phyloP scores from a whole-genome alignment of 2,329 filamentous ascomycete species.

The Fusarium buxicola region DNA sequence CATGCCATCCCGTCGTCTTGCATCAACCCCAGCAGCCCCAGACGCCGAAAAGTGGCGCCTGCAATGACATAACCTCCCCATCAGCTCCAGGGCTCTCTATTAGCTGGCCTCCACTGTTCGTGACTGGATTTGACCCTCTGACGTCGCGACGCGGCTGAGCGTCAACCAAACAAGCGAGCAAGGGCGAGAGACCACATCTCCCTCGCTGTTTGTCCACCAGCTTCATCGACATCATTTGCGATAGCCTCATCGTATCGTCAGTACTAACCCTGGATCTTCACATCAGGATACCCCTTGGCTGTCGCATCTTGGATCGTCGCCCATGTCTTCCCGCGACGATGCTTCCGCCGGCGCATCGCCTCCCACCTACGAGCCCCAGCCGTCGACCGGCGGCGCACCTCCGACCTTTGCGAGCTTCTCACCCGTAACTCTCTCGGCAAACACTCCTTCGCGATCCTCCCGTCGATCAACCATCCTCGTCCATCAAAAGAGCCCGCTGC shows the following conservation, averaged over 20 bases:
- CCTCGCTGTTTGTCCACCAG: background rate
- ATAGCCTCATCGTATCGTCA: background rate
- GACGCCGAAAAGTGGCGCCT: slow-evolving; percentile 32
- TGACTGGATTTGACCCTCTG: slow-evolving; percentile 35
- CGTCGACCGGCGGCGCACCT: slow-evolving; percentile 56
- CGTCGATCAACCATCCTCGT: slow-evolving; percentile 93
- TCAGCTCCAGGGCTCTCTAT: slow-evolving; percentile 23
- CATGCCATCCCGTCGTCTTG: background rate
- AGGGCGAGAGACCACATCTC: slow-evolving; percentile 11
- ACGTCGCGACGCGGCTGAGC: slow-evolving; percentile 39
- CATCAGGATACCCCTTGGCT: slow-evolving; percentile 62
- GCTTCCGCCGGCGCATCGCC: slow-evolving; percentile 50
- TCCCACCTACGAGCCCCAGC: slow-evolving; percentile 48
- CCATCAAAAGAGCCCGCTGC: slow-evolving; percentile 93
- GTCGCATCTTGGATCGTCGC: slow-evolving; percentile 55
- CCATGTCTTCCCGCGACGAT: slow-evolving; percentile 56
- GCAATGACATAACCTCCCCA: slow-evolving; percentile 43
- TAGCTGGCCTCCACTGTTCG: slow-evolving; percentile 25
- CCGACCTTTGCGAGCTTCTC: slow-evolving; percentile 93
- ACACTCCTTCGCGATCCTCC: slow-evolving; percentile 68
- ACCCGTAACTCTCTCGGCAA: slow-evolving; percentile 79
- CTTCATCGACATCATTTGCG: background rate
- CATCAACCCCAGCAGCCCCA: slow-evolving; percentile 7
- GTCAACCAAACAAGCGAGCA: slow-evolving; percentile 19
- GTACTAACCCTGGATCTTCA: slow-evolving; percentile 36